phyloP scores from a whole-genome alignment of 331 rosid species.

The Pyrus hybrid region DNA sequence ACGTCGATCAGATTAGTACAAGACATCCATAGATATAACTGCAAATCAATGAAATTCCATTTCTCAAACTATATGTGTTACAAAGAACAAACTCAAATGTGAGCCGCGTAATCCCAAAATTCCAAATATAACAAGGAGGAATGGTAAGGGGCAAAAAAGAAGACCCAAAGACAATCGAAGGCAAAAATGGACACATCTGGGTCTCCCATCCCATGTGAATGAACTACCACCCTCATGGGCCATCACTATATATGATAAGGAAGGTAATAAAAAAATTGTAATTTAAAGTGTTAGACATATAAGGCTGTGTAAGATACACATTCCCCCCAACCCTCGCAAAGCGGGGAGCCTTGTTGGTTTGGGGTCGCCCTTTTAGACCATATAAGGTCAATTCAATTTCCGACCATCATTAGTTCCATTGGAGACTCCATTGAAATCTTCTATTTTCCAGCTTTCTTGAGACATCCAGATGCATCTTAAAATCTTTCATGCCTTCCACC shows the following conservation, averaged over 20 bases:
- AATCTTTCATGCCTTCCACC: constrained; percentile 16
- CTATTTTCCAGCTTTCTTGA: not conserved
- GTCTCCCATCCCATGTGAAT: constrained; percentile 18
- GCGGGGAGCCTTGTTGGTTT: too few relatives aligned
- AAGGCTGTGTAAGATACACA: too few relatives aligned
- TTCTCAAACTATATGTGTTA: constrained; percentile 12
- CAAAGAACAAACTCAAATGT: constrained; percentile 12
- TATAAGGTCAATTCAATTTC: constrained; percentile 14
- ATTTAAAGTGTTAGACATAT: constrained; percentile 7
- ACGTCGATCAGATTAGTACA: too few relatives aligned
- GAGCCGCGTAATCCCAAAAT: constrained; percentile 5
- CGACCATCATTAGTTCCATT: constrained; percentile 1
- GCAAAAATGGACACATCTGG: constrained; percentile 14
- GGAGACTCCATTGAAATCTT: not conserved
- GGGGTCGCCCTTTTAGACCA: not conserved
- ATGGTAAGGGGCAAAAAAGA: not conserved
- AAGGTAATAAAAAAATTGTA: not conserved
- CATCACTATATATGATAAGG: constrained; percentile 7
- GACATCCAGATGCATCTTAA: constrained; percentile 29
- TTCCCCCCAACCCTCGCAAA: too few relatives aligned
- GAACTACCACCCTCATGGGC: not conserved
- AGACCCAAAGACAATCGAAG: not conserved
- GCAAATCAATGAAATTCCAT: constrained; percentile 1
- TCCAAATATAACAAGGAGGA: not conserved
- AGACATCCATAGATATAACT: not conserved